Conservation (phyloP, 129 eudicot genomes). For the Solidago caesia region DNA sequence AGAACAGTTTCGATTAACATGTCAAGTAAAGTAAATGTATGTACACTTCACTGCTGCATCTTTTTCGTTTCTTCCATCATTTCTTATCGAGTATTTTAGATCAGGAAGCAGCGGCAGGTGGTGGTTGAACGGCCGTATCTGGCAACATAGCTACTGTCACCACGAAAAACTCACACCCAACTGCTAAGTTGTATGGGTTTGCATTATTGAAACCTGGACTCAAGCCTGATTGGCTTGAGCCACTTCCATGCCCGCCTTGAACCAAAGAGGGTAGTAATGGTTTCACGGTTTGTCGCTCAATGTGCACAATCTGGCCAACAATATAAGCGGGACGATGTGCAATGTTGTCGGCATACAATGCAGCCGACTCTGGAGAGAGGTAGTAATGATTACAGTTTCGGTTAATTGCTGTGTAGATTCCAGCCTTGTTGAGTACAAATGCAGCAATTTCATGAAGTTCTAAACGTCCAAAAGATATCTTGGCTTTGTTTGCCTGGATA, state of each 20-base stretch:
- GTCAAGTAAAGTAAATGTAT: conserved; percentile 25
- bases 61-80: conserved; percentile 81
- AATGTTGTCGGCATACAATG: conserved; percentile 71
- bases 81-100: conserved; percentile 43
- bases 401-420: conserved; percentile 84
- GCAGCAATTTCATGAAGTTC: conserved; percentile 94
- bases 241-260: too few relatives aligned
- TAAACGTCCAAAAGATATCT: conserved; percentile 73
- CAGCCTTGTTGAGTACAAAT: conserved; percentile 63
- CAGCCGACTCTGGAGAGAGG: conserved; percentile 85
- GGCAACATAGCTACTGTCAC: conserved; percentile 98
- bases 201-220: conserved; percentile 36
- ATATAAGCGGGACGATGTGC: conserved; percentile 72
- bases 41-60: conserved; percentile 41
- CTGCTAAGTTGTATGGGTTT: conserved; percentile 72
- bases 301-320: conserved; percentile 87
- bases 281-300: conserved; percentile 63
- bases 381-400: conserved; percentile 75
- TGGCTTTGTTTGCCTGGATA: conserved; percentile 81
- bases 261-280: conserved; percentile 4
- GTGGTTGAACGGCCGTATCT: conserved; percentile 68
- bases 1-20: conserved; percentile 19
- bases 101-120: conserved; percentile 75
- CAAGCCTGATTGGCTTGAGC: conserved; percentile 32
- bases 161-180: conserved; percentile 91